Percentiles rank a stretch among this genome's conserved stretches.
Evolutionary conservation across 495 filamentous ascomycete genomes (phyloP).

Genomic region (Terfezia boudieri): DNA sequence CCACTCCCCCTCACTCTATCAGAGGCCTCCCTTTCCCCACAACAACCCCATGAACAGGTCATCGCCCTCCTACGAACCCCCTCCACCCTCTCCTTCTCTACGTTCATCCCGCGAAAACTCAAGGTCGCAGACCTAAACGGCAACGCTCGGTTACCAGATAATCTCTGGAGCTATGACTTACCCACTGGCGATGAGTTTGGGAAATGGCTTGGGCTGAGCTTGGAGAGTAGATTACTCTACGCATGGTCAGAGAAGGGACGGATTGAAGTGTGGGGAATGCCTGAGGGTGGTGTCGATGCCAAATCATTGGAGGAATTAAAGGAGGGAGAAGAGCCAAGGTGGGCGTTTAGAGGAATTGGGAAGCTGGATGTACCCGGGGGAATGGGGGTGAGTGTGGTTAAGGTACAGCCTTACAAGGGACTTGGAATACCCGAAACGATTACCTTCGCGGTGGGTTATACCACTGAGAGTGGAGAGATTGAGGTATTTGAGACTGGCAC

Average conservation of each 20-base stretch:
- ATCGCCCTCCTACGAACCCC: neutral
- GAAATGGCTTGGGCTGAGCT: neutral
- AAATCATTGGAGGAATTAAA: neutral
- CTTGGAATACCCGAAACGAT: constrained; percentile 21
- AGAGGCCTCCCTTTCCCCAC: neutral
- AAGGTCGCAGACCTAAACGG: neutral
- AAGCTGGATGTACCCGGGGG: neutral
- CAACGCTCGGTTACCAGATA: neutral
- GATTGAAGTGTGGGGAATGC: neutral
- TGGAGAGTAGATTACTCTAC: neutral
- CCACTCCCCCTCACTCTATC: neutral
- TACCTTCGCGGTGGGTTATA: neutral
- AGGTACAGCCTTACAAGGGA: constrained; percentile 26
- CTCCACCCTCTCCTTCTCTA: neutral
- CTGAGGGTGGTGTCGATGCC: neutral
- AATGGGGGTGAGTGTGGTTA: neutral
- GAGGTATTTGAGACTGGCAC: neutral
- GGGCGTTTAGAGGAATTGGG: neutral
- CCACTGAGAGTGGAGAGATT: neutral
- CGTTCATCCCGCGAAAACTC: neutral
- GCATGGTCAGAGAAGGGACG: neutral
- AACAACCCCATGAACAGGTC: neutral
- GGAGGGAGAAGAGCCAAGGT: neutral
- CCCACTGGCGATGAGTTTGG: neutral
- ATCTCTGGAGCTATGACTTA: neutral